Evolutionary conservation across 2,329 filamentous ascomycete genomes (phyloP).

Genomic region (Camillea tinctor): DNA sequence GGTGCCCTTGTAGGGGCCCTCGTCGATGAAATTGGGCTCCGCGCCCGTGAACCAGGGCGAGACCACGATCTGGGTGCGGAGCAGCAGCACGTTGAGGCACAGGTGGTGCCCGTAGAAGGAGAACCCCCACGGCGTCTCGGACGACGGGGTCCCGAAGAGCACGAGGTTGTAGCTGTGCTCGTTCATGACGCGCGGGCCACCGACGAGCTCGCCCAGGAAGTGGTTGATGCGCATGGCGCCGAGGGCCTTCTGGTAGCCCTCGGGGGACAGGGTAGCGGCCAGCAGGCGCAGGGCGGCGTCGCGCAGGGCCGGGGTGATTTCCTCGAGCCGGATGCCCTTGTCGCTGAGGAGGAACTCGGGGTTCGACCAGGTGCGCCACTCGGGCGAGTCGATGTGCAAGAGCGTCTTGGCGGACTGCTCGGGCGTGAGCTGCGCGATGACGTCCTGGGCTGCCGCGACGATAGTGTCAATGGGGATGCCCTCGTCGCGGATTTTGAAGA

Average conservation of each 20-base stretch:
- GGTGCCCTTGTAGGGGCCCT: slow-evolving; percentile 60
- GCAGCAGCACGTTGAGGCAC: slow-evolving; percentile 69
- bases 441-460: slow-evolving; percentile 46
- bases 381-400: slow-evolving; percentile 66
- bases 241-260: slow-evolving; percentile 70
- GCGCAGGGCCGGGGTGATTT: slow-evolving; percentile 43
- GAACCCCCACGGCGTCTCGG: slow-evolving; percentile 64
- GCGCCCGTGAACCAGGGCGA: slow-evolving; percentile 78
- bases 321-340: slow-evolving; percentile 70
- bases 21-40: slow-evolving; percentile 73
- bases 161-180: slow-evolving; percentile 75
- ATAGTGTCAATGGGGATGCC: slow-evolving; percentile 58
- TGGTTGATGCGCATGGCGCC: slow-evolving; percentile 72
- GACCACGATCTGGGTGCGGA: slow-evolving; percentile 63
- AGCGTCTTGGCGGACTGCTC: slow-evolving; percentile 48
- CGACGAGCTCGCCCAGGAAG: slow-evolving; percentile 68
- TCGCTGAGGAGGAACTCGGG: slow-evolving; percentile 69
- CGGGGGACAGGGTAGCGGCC: slow-evolving; percentile 58
- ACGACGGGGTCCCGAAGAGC: slow-evolving; percentile 63
- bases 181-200: slow-evolving; percentile 64
- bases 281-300: slow-evolving; percentile 56
- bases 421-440: slow-evolving; percentile 47
- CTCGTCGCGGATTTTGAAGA: slow-evolving; percentile 64
- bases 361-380: slow-evolving; percentile 71
- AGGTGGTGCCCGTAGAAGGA: slow-evolving; percentile 78